These are phyloP conservation scores for Tricholoma furcatifolium DNA, from an alignment of 768 basidiomycete genomes.

Conservation along the genomic window DNA sequence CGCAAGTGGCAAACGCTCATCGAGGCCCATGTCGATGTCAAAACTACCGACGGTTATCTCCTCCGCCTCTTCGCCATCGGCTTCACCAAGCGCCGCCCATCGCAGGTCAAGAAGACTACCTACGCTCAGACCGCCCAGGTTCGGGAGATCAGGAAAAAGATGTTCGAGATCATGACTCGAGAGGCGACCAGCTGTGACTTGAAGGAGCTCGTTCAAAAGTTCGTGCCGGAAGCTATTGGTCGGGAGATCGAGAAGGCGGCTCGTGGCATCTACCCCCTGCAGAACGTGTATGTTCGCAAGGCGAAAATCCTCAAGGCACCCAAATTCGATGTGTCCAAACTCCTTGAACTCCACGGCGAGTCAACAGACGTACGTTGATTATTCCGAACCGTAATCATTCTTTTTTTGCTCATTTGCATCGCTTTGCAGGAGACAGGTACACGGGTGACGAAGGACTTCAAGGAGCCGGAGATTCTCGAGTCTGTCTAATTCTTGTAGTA, in stretches of 20 bases:
- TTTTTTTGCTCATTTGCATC: conserved; percentile 10
- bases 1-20: conserved; percentile 99
- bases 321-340: conserved; percentile 93
- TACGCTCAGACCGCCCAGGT: conserved; percentile 96
- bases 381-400: neutral
- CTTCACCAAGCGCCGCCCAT: conserved; percentile 96
- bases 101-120: conserved; percentile 98
- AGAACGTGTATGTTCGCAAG: conserved; percentile 99
- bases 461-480: conserved; percentile 93
- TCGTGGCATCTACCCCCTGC: conserved; percentile 95
- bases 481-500: conserved; percentile 68
- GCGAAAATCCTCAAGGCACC: conserved; percentile 99
- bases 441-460: conserved; percentile 93
- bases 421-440: conserved; percentile 83
- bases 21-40: conserved; percentile 98
- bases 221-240: conserved; percentile 97
- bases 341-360: conserved; percentile 96
- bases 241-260: conserved; percentile 99
- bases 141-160: conserved; percentile 97
- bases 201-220: conserved; percentile 98
- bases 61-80: conserved; percentile 98
- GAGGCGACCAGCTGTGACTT: conserved; percentile 95
- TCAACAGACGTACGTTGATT: conserved; percentile 76
- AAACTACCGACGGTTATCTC: conserved; percentile 99
- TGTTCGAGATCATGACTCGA: conserved; percentile 98